Evolutionary conservation across 1,139 yeast genomes (phyloP).

Genomic region (Lodderomyces margitis): DNA sequence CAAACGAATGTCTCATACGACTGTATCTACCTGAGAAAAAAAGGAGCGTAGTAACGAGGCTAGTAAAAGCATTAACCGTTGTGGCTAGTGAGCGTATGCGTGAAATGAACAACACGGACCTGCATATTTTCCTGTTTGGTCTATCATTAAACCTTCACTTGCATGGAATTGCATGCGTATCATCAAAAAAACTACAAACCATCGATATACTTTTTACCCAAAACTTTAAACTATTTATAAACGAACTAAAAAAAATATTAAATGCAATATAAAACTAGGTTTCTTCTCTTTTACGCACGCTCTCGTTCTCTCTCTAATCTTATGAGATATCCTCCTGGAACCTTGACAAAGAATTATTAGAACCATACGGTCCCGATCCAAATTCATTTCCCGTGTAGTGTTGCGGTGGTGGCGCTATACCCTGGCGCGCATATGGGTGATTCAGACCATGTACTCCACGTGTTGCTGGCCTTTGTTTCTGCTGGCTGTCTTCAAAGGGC

Average conservation of each 20-base stretch:
- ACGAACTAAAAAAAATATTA: conserved; percentile 1
- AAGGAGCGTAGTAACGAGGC: no score
- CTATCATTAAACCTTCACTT: no score
- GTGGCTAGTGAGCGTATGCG: no score
- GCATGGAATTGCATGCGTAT: no score
- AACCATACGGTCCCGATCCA: conserved; percentile 6
- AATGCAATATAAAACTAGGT: background rate
- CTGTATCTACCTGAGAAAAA: no score
- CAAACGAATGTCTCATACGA: no score
- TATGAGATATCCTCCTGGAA: conserved; percentile 14
- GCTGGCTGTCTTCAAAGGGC: conserved; percentile 2
- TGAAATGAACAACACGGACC: no score
- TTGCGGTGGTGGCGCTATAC: background rate
- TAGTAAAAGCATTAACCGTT: no score
- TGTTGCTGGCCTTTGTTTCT: background rate
- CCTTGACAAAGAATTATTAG: conserved; percentile 14
- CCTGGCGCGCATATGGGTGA: conserved; percentile 1
- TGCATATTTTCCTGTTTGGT: no score
- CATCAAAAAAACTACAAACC: background rate
- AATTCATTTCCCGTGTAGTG: background rate
- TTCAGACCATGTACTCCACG: background rate
- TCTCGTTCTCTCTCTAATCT: background rate
- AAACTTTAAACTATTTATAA: background rate
- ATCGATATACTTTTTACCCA: background rate
- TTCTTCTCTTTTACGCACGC: no score